phyloP scores from a whole-genome alignment of 2,329 filamentous ascomycete species.

The Acephala macrosclerotiorum region DNA sequence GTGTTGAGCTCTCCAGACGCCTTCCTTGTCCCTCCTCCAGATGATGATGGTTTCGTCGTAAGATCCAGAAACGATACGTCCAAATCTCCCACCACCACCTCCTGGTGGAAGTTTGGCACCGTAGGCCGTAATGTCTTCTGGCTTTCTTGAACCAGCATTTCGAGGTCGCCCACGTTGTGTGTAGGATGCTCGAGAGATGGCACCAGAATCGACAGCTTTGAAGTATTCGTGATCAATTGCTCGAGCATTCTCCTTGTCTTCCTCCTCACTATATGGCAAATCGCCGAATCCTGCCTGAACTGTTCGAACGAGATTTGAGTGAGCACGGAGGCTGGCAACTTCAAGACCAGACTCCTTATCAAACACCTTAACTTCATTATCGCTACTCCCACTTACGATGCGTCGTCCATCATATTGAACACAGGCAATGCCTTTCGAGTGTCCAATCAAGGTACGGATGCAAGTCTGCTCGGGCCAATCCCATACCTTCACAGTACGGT shows the following conservation, averaged over 20 bases:
- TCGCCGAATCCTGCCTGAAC: constrained; percentile 96
- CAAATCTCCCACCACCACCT: constrained; percentile 87
- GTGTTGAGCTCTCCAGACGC: constrained; percentile 82
- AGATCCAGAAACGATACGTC: constrained; percentile 94
- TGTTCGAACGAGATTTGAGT: constrained; percentile 86
- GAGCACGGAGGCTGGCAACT: constrained; percentile 85
- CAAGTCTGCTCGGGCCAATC: constrained; percentile 83
- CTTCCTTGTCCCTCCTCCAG: constrained; percentile 87
- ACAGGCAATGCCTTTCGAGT: constrained; percentile 95
- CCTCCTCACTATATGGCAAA: constrained; percentile 78
- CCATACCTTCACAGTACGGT: constrained; percentile 94
- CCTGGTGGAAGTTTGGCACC: constrained; percentile 90
- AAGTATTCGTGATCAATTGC: constrained; percentile 78
- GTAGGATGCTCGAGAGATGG: constrained; percentile 43
- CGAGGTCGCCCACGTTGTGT: constrained; percentile 47
- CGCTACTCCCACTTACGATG: constrained; percentile 95
- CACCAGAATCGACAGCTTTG: constrained; percentile 60
- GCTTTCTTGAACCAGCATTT: constrained; percentile 73
- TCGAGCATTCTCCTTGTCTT: constrained; percentile 76
- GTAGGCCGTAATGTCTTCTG: constrained; percentile 78
- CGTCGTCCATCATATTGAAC: constrained; percentile 94
- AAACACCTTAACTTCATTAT: constrained; percentile 95
- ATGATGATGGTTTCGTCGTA: constrained; percentile 97
- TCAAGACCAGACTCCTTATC: constrained; percentile 86
- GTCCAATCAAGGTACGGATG: constrained; percentile 80